These are phyloP conservation scores for Rostrohypoxylon terebratum DNA, from an alignment of 495 filamentous ascomycete species.

Conservation along the genomic window DNA sequence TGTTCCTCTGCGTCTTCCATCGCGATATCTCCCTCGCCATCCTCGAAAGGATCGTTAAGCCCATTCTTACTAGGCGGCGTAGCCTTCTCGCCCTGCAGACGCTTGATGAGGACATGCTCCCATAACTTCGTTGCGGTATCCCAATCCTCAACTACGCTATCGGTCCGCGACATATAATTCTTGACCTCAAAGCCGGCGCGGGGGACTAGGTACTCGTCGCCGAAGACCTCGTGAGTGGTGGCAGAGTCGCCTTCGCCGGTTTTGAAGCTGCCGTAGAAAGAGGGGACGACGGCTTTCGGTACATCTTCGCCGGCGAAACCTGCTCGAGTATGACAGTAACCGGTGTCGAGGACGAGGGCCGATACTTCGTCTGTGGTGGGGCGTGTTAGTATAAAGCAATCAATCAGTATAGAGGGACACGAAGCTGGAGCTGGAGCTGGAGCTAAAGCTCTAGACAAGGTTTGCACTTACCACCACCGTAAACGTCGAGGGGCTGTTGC, in stretches of 20 bases:
- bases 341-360: slow-evolving; percentile 94
- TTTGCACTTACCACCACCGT: slow-evolving; percentile 78
- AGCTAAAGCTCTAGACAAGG: slow-evolving; percentile 26
- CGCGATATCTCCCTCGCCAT: slow-evolving; percentile 69
- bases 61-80: slow-evolving; percentile 77
- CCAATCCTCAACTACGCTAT: slow-evolving; percentile 96
- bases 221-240: slow-evolving; percentile 77
- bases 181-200: slow-evolving; percentile 79
- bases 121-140: slow-evolving; percentile 89
- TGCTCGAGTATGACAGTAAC: slow-evolving; percentile 88
- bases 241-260: slow-evolving; percentile 58
- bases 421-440: background rate
- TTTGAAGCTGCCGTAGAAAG: slow-evolving; percentile 77
- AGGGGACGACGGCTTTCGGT: slow-evolving; percentile 91
- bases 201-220: slow-evolving; percentile 86
- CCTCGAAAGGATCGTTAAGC: slow-evolving; percentile 72
- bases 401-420: background rate
- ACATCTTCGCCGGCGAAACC: slow-evolving; percentile 98
- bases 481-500: slow-evolving; percentile 73
- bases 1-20: slow-evolving; percentile 70
- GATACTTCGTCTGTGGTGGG: slow-evolving; percentile 88
- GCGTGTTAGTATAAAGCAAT: slow-evolving; percentile 16
- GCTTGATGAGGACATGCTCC: slow-evolving; percentile 78
- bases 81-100: slow-evolving; percentile 78
- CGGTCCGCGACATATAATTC: slow-evolving; percentile 85